Conservation (phyloP, 306 rosid genomes). For the Pachyrhizus erosus region DNA sequence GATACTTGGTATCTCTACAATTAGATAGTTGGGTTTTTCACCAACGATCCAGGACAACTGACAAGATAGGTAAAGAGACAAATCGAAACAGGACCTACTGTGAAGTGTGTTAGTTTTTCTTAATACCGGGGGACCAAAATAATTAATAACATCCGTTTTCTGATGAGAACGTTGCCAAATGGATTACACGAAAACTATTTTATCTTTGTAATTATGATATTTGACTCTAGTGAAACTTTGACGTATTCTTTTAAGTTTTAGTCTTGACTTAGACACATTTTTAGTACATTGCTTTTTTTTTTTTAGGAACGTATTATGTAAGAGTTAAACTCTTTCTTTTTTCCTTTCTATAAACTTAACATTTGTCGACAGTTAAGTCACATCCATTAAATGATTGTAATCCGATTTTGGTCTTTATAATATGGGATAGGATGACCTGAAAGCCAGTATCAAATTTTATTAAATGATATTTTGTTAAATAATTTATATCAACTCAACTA, state of each 20-base stretch:
- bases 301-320: too few relatives aligned
- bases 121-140: neutral
- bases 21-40: constrained; percentile 12
- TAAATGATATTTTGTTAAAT: neutral
- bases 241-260: too few relatives aligned
- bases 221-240: too few relatives aligned
- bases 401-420: neutral
- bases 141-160: constrained; percentile 5
- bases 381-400: too few relatives aligned
- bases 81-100: constrained; percentile 1
- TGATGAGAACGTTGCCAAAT: neutral
- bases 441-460: neutral
- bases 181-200: neutral
- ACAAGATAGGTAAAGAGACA: neutral
- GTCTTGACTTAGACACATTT: too few relatives aligned
- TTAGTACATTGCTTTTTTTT: too few relatives aligned
- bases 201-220: too few relatives aligned
- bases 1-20: neutral
- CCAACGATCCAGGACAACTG: constrained; percentile 16
- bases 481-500: neutral
- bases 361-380: too few relatives aligned
- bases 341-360: too few relatives aligned
- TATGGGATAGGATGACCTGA: neutral
- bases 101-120: neutral
- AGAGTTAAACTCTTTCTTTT: too few relatives aligned